phyloP scores from a whole-genome alignment of 805 yeast genomes.

The Metschnikowia hibisci region DNA sequence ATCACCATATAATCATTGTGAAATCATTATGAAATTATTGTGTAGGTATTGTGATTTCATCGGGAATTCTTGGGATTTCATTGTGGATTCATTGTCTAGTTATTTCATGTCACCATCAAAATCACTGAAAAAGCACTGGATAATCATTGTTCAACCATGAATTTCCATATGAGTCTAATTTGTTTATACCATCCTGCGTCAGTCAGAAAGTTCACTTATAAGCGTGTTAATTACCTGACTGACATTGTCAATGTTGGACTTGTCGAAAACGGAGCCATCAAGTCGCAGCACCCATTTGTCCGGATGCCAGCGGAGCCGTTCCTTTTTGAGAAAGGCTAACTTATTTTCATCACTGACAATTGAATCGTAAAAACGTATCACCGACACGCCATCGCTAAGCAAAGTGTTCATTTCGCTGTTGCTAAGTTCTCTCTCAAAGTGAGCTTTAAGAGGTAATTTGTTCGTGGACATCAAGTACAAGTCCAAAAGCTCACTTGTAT shows the following conservation, averaged over 20 bases:
- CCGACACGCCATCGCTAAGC: constrained; percentile 22
- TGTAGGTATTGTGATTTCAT: too few species aligned
- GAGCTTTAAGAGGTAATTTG: constrained; percentile 15
- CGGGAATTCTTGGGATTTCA: too few species aligned
- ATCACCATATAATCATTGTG: neutral
- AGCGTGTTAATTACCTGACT: constrained; percentile 29
- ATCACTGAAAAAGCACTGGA: too few species aligned
- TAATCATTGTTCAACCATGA: too few species aligned
- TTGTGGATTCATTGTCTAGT: too few species aligned
- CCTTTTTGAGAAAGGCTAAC: constrained; percentile 35
- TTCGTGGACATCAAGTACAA: constrained; percentile 16
- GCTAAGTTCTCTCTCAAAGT: constrained; percentile 10
- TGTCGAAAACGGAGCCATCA: constrained; percentile 20
- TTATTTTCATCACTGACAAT: constrained; percentile 17
- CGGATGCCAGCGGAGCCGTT: constrained; percentile 69
- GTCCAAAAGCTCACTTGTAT: constrained; percentile 4
- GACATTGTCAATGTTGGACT: constrained; percentile 26
- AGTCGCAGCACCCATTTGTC: constrained; percentile 48
- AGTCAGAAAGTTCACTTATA: constrained; percentile 4
- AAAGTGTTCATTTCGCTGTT: constrained; percentile 11
- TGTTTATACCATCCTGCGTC: too few species aligned
- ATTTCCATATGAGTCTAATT: too few species aligned
- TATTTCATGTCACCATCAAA: too few species aligned
- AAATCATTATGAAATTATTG: too few species aligned
- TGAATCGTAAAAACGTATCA: constrained; percentile 26